These are phyloP conservation scores for Dicorynia guianensis DNA, from an alignment of 306 rosid genomes.

Conservation along the genomic window DNA sequence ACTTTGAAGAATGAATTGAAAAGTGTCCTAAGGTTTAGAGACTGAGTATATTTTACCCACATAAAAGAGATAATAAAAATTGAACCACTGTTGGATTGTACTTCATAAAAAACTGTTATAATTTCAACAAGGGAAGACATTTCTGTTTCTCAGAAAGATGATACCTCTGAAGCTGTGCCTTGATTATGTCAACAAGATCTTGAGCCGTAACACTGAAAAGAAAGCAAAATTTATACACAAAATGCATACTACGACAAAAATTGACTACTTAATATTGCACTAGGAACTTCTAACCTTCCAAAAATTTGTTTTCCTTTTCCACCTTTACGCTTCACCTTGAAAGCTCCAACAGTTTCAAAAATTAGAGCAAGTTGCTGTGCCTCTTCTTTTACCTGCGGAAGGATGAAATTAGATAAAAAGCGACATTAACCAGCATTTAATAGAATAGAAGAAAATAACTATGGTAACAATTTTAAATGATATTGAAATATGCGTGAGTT, in stretches of 20 bases:
- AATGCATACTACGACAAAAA: constrained; percentile 18
- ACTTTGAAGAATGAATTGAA: background rate
- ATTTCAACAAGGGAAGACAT: constrained; percentile 10
- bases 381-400: constrained; percentile 85
- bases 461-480: background rate
- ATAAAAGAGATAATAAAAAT: background rate
- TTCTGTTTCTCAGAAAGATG: constrained; percentile 15
- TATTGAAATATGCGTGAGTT: background rate
- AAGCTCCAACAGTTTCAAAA: constrained; percentile 90
- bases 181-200: constrained; percentile 97
- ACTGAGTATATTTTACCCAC: background rate
- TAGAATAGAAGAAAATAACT: background rate
- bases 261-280: constrained; percentile 14
- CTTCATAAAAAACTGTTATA: constrained; percentile 30
- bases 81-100: background rate
- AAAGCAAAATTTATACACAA: constrained; percentile 44
- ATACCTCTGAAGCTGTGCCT: constrained; percentile 95
- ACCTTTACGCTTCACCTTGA: constrained; percentile 97
- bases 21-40: constrained; percentile 9
- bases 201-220: constrained; percentile 83
- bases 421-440: background rate
- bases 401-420: constrained; percentile 26
- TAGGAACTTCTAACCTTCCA: constrained; percentile 65
- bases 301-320: constrained; percentile 96
- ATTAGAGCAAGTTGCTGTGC: constrained; percentile 88